phyloP scores from a whole-genome alignment of 768 basidiomycete species.

The Serendipita sp. region DNA sequence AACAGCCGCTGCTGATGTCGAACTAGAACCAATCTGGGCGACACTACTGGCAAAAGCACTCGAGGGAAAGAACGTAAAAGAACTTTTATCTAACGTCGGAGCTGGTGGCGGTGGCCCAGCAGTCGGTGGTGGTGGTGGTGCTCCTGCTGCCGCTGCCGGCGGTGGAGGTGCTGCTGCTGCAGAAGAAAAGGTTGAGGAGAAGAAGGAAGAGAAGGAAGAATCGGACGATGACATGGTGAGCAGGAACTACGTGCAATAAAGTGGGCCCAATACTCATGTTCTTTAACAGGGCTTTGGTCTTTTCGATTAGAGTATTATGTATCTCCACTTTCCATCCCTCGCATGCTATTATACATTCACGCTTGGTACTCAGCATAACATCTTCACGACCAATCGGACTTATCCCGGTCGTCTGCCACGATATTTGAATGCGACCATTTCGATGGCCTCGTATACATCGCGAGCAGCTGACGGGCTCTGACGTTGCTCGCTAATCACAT shows the following conservation, averaged over 20 bases:
- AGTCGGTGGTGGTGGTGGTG: constrained; percentile 38
- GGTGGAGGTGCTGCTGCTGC: constrained; percentile 48
- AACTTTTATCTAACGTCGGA: constrained; percentile 87
- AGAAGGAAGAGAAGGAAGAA: constrained; percentile 53
- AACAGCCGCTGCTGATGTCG: constrained; percentile 65
- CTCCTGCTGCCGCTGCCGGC: constrained; percentile 37
- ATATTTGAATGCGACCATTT: background rate
- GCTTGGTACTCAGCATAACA: background rate
- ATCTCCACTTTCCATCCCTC: background rate
- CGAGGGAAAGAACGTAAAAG: constrained; percentile 95
- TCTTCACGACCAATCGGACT: no score
- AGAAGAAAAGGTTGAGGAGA: constrained; percentile 62
- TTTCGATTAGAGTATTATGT: constrained; percentile 49
- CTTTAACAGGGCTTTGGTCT: constrained; percentile 77
- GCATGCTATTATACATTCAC: background rate
- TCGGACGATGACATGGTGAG: constrained; percentile 80
- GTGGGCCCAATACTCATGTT: background rate
- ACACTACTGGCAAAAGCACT: constrained; percentile 92
- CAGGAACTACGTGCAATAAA: constrained; percentile 7
- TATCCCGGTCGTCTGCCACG: no score
- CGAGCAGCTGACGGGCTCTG: no score
- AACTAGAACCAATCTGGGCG: constrained; percentile 95
- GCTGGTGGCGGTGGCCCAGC: constrained; percentile 70
- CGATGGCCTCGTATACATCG: background rate
- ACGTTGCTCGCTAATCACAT: no score